Evolutionary conservation across 805 yeast species (phyloP).

Genomic region (Cyberlindnera mrakii): DNA sequence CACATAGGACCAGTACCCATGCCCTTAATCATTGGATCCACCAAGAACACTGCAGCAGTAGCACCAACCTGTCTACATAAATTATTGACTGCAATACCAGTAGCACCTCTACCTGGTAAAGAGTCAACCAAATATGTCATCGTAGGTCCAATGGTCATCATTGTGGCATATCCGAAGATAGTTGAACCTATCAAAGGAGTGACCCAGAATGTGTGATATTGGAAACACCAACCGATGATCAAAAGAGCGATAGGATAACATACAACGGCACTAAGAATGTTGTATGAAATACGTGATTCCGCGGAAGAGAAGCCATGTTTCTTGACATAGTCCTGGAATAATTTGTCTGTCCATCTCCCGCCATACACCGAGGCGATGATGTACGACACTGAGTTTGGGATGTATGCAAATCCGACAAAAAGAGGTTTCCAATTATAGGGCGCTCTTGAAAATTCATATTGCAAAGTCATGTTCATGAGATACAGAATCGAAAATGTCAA

Average conservation of each 20-base stretch:
- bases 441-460: constrained; percentile 49
- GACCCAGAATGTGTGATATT: constrained; percentile 64
- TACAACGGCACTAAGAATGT: constrained; percentile 58
- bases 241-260: constrained; percentile 59
- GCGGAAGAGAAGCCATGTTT: constrained; percentile 67
- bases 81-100: constrained; percentile 82
- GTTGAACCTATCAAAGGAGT: constrained; percentile 79
- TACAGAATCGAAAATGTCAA: constrained; percentile 68
- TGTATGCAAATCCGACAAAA: constrained; percentile 67
- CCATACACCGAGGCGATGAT: constrained; percentile 72
- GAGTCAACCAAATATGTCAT: constrained; percentile 79
- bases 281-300: constrained; percentile 74
- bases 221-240: constrained; percentile 79
- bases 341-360: constrained; percentile 70
- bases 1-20: constrained; percentile 68
- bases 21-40: constrained; percentile 63
- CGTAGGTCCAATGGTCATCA: constrained; percentile 79
- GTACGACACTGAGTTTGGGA: constrained; percentile 79
- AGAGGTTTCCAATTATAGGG: constrained; percentile 70
- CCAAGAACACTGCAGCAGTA: constrained; percentile 67
- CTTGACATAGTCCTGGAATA: constrained; percentile 45
- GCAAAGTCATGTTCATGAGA: constrained; percentile 67
- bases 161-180: constrained; percentile 72
- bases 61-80: constrained; percentile 69
- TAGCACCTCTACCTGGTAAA: constrained; percentile 82